Base-by-base conservation (phyloP, 495 filamentous ascomycete genomes). In the Xylaria bambusicola region DNA sequence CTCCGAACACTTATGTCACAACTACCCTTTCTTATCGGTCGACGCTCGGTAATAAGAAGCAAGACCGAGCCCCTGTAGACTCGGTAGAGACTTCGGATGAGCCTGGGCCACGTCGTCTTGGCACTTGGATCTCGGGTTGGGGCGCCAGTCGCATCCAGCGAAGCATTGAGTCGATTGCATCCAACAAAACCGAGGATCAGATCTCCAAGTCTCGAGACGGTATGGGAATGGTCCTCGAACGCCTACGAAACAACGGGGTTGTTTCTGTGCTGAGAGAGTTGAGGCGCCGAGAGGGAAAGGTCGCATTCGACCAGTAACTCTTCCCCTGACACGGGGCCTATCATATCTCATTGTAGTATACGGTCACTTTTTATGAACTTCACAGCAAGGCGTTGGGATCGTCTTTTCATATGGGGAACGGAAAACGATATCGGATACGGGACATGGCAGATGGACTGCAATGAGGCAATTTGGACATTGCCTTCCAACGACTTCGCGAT, bases 221-320 rank as follows among this genome's bases (percentile, higher is more conserved):
- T 17, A 97, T 99, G 94, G 89, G 88, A 55, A 85, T 97, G 42
- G 93, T 99, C 15, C 79, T 99, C 23, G 90, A 95, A 72, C 82
- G 94, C 35, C 70, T 98, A 62, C 84, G 94, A 54, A 78, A 80
- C 62, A 80, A 78, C 52, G 90, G 92, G 12, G 90, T 96, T 10
- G 84, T 97, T 38, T 88, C 93, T 24, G 90, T 84, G 18, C 88
- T 97, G 17, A 74, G 94, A 41, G 93, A 97, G 70, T 89, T 90
- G 26, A 89, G 93, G 86, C 81, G 88, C 55, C 75, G 80, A 64
- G 90, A 94, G 50, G 67, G 67, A 6, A 67, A 70, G 51, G 27
- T 17, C 20, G 62, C 65, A 6, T 65, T 70, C 38, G 68, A 70
- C 17, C 49, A 60, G 60, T 63, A 44, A 60, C 53, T 8, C 18